Evolutionary conservation across 202 grass and related monocot genomes (phyloP), one percentile per base, ranked within the genome.

Genomic region (Cymbopogon flexuosus): DNA sequence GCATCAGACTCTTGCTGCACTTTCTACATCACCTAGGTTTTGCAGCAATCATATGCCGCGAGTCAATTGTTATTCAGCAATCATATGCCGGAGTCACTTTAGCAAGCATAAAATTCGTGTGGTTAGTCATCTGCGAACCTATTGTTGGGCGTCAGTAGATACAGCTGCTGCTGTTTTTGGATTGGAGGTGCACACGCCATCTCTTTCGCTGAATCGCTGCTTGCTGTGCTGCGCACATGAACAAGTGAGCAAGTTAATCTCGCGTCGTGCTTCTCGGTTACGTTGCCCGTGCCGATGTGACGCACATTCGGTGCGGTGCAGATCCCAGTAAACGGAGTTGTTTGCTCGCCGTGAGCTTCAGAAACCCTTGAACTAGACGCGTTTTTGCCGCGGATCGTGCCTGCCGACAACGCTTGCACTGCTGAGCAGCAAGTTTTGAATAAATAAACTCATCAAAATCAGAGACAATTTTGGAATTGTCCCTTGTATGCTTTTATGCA

Each of bases 391-490:
- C 70, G 43, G 22, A 0, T 5, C 8, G 57, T 15, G 33, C 13
- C 64, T 76, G 81, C 81, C 81, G 87, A 88, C 76, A 84, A 5
- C 43, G 63, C 42, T 69, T 37, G 62, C 23, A 40, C 18, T 14
- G 12, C 41, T 10, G 23, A 24, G 27, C 27, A 27, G 11, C 37
- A 42, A 66, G 0, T 68, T 41, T 40, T 0, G 5, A 8, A 8
- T 10, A 4, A 4, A 31, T 6, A 31, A 9, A 10, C 10, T 4
- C 1, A 39, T 40, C 10, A 12, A 68, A 68, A 68, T 3, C 8
- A 19, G 64, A 5, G 34, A 0, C 16, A 11, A 1, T 11, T 39
- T 66, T 5, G 34, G 10, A 37, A 37, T 3, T 8, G n/a, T 27
- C 27, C 27, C 27, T 27, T 1, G 2, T 27, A 31, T 6, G 4